Base-by-base conservation (phyloP, 2,329 filamentous ascomycete genomes). In the Celoporthe dispersa region DNA sequence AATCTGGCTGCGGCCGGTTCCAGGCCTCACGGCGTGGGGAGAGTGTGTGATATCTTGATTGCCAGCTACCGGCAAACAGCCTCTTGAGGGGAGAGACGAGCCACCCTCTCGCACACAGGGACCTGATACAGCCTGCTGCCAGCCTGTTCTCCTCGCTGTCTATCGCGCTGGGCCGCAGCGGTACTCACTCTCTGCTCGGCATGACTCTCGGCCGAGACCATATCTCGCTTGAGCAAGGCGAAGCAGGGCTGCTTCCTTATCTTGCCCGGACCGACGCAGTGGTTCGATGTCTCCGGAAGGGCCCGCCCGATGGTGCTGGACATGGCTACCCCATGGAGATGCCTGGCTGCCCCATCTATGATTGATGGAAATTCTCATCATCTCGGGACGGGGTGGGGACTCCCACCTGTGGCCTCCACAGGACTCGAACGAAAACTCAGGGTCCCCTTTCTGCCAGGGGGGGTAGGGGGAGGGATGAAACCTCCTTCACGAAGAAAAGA, bases 351-450 rank as follows among this genome's bases (percentile, higher is more conserved):
- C 44, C 51, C 5, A 8, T 33, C 44, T 68, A 35, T 68, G 69
- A 71, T 71, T 71, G 69, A 71, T 65, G 69, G 69, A 71, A 67
- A 71, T 55, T 66, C 33, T 63, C 25, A 39, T 37, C 62, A 44
- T 16, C 16, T 19, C 11, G 25, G 63, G 62, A 22, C 53, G 33
- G 33, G 35, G 63, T 64, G 66, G 65, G n/a, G 55, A 28, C 67
- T 48, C 8, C 35, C 39, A 25, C 44, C 61, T 37, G 66, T 61
- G 68, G 9, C 41, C 3, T 12, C 28, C 62, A 28, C 55, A 35
- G 44, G 63, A 44, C 63, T 64, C 44, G 19, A 53, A 31, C 25
- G 37, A 37, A 63, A 14, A 31, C 22, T 63, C 60, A 63, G 37
- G 60, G 60, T n/a, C n/a, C 37, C n/a, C 44, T n/a, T 25, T n/a